A percentile compares a stretch with the other conserved stretches of the same genome.
Conservation (phyloP, 2,329 filamentous ascomycete species). For the Cryphonectria nitschkei region DNA sequence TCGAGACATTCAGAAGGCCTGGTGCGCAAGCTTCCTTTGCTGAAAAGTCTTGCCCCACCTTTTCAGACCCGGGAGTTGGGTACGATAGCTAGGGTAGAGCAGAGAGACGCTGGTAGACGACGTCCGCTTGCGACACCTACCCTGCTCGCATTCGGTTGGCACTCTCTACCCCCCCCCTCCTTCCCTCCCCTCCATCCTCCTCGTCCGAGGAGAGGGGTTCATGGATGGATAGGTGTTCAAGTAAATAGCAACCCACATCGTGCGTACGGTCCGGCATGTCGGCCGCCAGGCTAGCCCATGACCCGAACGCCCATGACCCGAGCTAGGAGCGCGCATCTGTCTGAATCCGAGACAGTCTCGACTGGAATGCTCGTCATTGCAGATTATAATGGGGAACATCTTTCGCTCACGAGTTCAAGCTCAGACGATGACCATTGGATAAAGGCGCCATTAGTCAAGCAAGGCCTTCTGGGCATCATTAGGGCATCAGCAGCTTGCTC, state of each 20-base stretch:
- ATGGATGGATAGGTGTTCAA: not conserved
- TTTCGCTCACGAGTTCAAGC: not conserved
- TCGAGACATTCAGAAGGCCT: not conserved
- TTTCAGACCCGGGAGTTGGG: not conserved
- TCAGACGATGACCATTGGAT: not conserved
- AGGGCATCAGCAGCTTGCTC: not conserved
- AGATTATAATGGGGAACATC: not conserved
- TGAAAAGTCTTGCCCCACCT: not conserved
- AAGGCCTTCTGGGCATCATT: not conserved
- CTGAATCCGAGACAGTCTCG: not conserved
- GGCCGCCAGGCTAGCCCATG: not conserved
- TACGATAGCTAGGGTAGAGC: too few species aligned
- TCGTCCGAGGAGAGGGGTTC: not conserved
- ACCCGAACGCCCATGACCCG: not conserved
- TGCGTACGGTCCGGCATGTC: not conserved
- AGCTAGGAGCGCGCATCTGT: not conserved
- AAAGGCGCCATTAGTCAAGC: not conserved
- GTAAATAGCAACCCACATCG: not conserved
- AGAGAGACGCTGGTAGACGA: not conserved
- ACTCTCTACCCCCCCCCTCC: not conserved
- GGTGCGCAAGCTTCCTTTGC: not conserved
- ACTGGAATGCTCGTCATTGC: slow-evolving; percentile 1
- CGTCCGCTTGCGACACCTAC: not conserved
- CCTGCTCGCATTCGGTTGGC: not conserved
- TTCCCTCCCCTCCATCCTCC: too few species aligned